phyloP scores from a whole-genome alignment of 768 basidiomycete genomes.

The Hypholoma fasciculare region DNA sequence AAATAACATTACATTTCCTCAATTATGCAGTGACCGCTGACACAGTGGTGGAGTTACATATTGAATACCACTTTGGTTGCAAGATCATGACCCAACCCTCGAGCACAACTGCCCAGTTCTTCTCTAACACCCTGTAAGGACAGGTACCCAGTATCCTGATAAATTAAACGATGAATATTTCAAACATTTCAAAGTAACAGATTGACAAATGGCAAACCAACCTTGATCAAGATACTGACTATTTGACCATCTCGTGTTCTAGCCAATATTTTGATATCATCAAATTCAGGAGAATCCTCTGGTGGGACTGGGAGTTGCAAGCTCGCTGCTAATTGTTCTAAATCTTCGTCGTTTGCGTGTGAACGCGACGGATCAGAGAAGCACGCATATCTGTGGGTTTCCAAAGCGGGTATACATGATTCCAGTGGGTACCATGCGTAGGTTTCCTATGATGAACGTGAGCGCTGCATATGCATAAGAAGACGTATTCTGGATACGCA shows the following conservation, averaged over 20 bases:
- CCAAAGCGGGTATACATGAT: slow-evolving; percentile 58
- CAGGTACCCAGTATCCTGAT: slow-evolving; percentile 26
- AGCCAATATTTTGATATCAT: slow-evolving; percentile 12
- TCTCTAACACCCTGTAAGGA: slow-evolving; percentile 25
- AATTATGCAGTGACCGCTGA: too few species aligned
- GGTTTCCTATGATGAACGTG: slow-evolving; percentile 56
- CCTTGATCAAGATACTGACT: slow-evolving; percentile 24
- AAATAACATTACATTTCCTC: neutral
- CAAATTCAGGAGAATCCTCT: slow-evolving; percentile 1
- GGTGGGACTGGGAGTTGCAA: neutral
- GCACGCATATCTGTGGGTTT: slow-evolving; percentile 65
- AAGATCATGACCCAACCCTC: slow-evolving; percentile 42
- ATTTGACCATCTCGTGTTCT: slow-evolving; percentile 16
- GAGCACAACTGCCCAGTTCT: slow-evolving; percentile 42
- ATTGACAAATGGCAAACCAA: neutral
- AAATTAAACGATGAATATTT: neutral
- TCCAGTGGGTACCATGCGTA: slow-evolving; percentile 76
- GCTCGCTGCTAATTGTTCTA: neutral
- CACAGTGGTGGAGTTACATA: slow-evolving; percentile 4
- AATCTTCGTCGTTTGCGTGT: slow-evolving; percentile 16
- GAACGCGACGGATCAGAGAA: slow-evolving; percentile 69
- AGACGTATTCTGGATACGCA: slow-evolving; percentile 30
- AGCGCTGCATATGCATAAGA: neutral
- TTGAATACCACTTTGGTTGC: slow-evolving; percentile 40
- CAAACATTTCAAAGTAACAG: neutral